These are phyloP conservation scores for Misopates orontium DNA, from an alignment of 257 asterid species.

Conservation along the genomic window DNA sequence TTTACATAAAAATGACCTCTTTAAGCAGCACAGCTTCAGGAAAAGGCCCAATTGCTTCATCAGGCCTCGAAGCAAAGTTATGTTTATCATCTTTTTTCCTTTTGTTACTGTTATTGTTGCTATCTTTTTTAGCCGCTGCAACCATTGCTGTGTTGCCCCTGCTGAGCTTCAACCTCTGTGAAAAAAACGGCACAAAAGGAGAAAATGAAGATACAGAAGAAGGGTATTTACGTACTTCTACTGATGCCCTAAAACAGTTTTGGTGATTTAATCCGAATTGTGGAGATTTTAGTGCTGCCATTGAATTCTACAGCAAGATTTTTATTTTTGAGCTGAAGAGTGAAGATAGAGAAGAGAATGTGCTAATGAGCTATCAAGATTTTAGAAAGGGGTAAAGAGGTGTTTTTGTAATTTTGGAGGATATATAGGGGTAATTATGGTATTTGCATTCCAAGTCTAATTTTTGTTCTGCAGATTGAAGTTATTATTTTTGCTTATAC, in stretches of 20 bases:
- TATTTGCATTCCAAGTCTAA: background rate
- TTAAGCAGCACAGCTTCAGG: slow-evolving; percentile 86
- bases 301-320: slow-evolving; percentile 22
- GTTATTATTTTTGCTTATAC: too few relatives aligned
- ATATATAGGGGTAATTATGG: background rate
- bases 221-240: slow-evolving; percentile 22
- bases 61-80: slow-evolving; percentile 65
- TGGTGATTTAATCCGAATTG: slow-evolving; percentile 17
- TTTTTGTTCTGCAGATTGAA: background rate
- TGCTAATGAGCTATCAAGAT: background rate
- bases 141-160: slow-evolving; percentile 29
- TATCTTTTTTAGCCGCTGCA: slow-evolving; percentile 55
- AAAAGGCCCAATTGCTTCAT: slow-evolving; percentile 84
- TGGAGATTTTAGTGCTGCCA: slow-evolving; percentile 34
- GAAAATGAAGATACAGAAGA: slow-evolving; percentile 34
- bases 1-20: slow-evolving; percentile 46
- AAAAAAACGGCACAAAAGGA: slow-evolving; percentile 30
- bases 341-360: background rate
- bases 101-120: slow-evolving; percentile 18
- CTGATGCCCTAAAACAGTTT: slow-evolving; percentile 29
- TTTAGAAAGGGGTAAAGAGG: slow-evolving; percentile 23
- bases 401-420: slow-evolving; percentile 6
- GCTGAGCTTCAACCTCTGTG: slow-evolving; percentile 40
- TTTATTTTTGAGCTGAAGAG: slow-evolving; percentile 8
- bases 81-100: slow-evolving; percentile 52